These are phyloP conservation scores for Penicillium canescens DNA, from an alignment of 495 filamentous ascomycete genomes.

Conservation along the genomic window DNA sequence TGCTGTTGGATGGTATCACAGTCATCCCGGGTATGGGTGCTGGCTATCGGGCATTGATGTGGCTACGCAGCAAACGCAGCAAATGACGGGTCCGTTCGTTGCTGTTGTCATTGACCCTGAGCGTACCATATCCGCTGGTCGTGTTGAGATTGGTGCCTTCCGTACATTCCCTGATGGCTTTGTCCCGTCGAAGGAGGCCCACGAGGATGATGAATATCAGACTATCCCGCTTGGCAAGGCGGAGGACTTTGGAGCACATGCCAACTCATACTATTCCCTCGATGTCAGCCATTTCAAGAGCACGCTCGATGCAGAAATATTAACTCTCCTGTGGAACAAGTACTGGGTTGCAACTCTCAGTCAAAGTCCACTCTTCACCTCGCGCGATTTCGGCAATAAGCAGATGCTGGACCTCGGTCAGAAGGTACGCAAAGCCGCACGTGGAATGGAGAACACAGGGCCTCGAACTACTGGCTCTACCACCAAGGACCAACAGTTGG, in stretches of 20 bases:
- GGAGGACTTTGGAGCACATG: constrained; percentile 95
- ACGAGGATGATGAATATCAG: constrained; percentile 51
- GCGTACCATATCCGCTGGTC: constrained; percentile 89
- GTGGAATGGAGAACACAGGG: constrained; percentile 41
- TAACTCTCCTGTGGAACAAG: constrained; percentile 96
- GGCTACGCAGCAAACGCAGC: constrained; percentile 78
- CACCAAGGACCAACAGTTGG: constrained; percentile 62
- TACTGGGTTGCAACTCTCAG: constrained; percentile 99
- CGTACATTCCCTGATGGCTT: constrained; percentile 83
- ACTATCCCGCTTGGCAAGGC: constrained; percentile 87
- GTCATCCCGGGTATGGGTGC: constrained; percentile 96
- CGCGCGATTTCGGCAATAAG: constrained; percentile 88
- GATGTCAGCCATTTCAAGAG: constrained; percentile 93
- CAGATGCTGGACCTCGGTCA: constrained; percentile 86
- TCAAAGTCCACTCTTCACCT: constrained; percentile 89
- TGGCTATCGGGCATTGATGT: constrained; percentile 98
- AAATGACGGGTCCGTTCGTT: constrained; percentile 88
- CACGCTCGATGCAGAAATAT: constrained; percentile 77
- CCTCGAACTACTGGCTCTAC: constrained; percentile 29
- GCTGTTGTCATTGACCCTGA: constrained; percentile 98
- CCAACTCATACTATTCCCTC: constrained; percentile 83
- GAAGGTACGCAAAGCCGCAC: constrained; percentile 69
- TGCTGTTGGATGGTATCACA: constrained; percentile 97
- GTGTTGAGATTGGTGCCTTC: constrained; percentile 98
- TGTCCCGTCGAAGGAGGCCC: constrained; percentile 51